Base-by-base conservation (phyloP, 2,329 filamentous ascomycete genomes). In the Alternaria arborescens region DNA sequence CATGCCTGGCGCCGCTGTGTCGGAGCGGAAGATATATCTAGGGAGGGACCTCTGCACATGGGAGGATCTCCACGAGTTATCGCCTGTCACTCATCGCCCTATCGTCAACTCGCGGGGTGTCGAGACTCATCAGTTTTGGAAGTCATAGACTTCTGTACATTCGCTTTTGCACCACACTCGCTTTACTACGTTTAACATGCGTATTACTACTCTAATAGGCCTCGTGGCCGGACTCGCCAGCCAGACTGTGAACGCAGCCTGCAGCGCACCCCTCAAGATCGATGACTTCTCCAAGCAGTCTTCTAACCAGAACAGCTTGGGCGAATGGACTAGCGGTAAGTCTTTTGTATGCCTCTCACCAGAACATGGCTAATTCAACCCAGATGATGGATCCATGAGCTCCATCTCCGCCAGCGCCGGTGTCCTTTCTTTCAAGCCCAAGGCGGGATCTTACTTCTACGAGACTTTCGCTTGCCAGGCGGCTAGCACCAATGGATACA, bases 301-400 rank as follows among this genome's bases (percentile, higher is more conserved):
- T 8, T 72, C 65, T 61, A 78, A 78, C 59, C 70, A 65, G 56
- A 79, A 79, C 68, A 77, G 65, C 66, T 60, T 79, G 60, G 64
- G 65, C 55, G 60, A 62, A 32, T 79, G 75, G 74, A 77, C 74
- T 36, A 79, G 77, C 63, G 77, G 77, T 79, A 67, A 12, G 50
- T 57, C 1, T 14, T 18, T 14, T 26, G 11, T 4, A 3, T 8
- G 3, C n/a, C 20, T n/a, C 1, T 4, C 5, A 14, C 30, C 3
- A 30, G 14, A 5, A 10, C 2, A 30, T n/a, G 20, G 11, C 70
- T 72, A 48, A 73, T 52, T 48, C 20, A 14, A 5, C 34, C 1
- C 61, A 86, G 84, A 86, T 64, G 85, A 87, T 75, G 80, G 76
- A 14, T 78, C 79, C 58, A 85, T 84, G 78, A 76, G 75, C 63